phyloP scores from a whole-genome alignment of 495 filamentous ascomycete species.

The Aspergillus asperescens region DNA sequence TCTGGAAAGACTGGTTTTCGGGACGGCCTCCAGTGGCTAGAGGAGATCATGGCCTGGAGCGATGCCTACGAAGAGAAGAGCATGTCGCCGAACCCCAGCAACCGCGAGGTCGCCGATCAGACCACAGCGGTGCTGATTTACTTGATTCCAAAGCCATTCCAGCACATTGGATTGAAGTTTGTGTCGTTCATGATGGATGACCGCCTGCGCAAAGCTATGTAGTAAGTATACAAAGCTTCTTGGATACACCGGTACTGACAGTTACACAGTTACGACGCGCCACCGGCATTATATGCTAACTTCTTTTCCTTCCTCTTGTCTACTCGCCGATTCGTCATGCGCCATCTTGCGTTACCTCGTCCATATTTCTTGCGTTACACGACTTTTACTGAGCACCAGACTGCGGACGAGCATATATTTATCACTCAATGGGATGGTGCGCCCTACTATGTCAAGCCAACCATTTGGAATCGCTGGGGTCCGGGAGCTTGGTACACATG shows the following conservation, averaged over 20 bases:
- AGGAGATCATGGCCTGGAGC: slow-evolving; percentile 59
- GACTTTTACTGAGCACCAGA: slow-evolving; percentile 37
- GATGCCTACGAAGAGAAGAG: slow-evolving; percentile 47
- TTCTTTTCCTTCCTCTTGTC: slow-evolving; percentile 41
- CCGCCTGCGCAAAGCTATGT: slow-evolving; percentile 57
- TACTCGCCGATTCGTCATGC: slow-evolving; percentile 48
- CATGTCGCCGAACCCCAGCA: slow-evolving; percentile 55
- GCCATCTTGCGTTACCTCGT: slow-evolving; percentile 53
- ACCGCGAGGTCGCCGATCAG: slow-evolving; percentile 49
- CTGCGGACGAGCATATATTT: slow-evolving; percentile 46
- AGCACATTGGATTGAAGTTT: slow-evolving; percentile 44
- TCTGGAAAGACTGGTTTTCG: slow-evolving; percentile 41
- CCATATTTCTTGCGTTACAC: slow-evolving; percentile 38
- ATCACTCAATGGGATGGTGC: slow-evolving; percentile 46
- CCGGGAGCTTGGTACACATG: slow-evolving; percentile 49
- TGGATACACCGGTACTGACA: slow-evolving; percentile 3
- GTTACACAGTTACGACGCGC: slow-evolving; percentile 38
- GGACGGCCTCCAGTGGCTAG: slow-evolving; percentile 61
- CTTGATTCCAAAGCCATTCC: slow-evolving; percentile 47
- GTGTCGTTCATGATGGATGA: slow-evolving; percentile 60
- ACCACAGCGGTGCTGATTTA: slow-evolving; percentile 56
- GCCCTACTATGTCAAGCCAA: slow-evolving; percentile 59
- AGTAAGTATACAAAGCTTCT: slow-evolving; percentile 45
- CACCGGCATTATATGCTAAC: slow-evolving; percentile 29
- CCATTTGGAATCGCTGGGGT: slow-evolving; percentile 57